phyloP scores from a whole-genome alignment of 2,329 filamentous ascomycete species.

The Boeremia lycopersici region DNA sequence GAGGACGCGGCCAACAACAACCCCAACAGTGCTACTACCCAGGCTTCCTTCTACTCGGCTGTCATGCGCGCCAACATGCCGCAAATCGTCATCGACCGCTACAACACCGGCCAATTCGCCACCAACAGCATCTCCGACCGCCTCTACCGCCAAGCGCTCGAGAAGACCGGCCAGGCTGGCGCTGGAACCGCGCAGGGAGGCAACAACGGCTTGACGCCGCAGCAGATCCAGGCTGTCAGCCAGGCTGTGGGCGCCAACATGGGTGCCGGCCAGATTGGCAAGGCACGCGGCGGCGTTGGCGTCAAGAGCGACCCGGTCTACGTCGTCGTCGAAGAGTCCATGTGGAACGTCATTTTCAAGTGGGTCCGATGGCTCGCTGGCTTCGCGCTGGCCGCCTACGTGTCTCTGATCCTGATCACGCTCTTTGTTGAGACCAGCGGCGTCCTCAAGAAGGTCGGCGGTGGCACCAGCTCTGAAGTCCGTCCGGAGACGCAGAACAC shows the following conservation, averaged over 20 bases:
- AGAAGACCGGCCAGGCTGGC: slow-evolving; percentile 60
- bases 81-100: slow-evolving; percentile 87
- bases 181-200: slow-evolving; percentile 27
- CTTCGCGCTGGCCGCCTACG: slow-evolving; percentile 79
- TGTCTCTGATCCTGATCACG: slow-evolving; percentile 78
- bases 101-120: slow-evolving; percentile 84
- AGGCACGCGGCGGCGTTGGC: slow-evolving; percentile 65
- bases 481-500: slow-evolving; percentile 92
- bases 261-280: slow-evolving; percentile 69
- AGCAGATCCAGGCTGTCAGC: slow-evolving; percentile 77
- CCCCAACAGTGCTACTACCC: slow-evolving; percentile 81
- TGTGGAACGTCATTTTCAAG: slow-evolving; percentile 79
- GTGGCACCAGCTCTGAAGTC: slow-evolving; percentile 76
- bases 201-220: slow-evolving; percentile 54
- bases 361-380: slow-evolving; percentile 87
- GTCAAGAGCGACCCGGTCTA: slow-evolving; percentile 86
- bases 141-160: slow-evolving; percentile 77
- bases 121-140: slow-evolving; percentile 78
- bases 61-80: slow-evolving; percentile 92
- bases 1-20: slow-evolving; percentile 95
- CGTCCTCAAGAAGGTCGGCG: slow-evolving; percentile 77
- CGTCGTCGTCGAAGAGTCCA: slow-evolving; percentile 91
- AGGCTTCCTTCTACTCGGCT: slow-evolving; percentile 93
- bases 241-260: slow-evolving; percentile 79
- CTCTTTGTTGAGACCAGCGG: slow-evolving; percentile 83